These are phyloP conservation scores for Scheffersomyces insectosa DNA, from an alignment of 1,139 yeast genomes.

Conservation along the genomic window DNA sequence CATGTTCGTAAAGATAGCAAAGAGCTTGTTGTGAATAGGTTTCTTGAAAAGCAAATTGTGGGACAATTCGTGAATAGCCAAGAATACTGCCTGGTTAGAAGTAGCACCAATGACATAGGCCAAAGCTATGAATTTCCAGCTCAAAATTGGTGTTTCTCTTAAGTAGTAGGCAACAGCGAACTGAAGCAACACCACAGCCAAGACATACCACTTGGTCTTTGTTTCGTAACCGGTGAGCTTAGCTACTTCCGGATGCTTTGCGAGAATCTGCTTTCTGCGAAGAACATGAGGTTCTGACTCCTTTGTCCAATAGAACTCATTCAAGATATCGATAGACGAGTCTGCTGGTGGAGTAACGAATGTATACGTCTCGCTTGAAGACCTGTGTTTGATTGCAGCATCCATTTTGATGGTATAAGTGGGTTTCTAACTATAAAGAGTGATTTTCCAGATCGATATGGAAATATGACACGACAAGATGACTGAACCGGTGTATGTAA, in stretches of 20 bases:
- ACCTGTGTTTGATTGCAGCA: slow-evolving; percentile 36
- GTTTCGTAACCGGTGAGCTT: slow-evolving; percentile 89
- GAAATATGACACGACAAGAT: too few species aligned
- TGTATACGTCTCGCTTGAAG: slow-evolving; percentile 33
- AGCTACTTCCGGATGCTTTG: slow-evolving; percentile 75
- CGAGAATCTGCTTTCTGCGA: slow-evolving; percentile 71
- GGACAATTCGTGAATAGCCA: slow-evolving; percentile 85
- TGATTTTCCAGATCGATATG: too few species aligned
- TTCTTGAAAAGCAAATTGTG: slow-evolving; percentile 85
- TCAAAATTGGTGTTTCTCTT: slow-evolving; percentile 53
- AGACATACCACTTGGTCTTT: slow-evolving; percentile 71
- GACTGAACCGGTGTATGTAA: too few species aligned
- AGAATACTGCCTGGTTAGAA: slow-evolving; percentile 75
- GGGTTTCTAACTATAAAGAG: too few species aligned
- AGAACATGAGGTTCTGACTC: slow-evolving; percentile 79
- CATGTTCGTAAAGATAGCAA: slow-evolving; percentile 73
- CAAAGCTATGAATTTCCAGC: slow-evolving; percentile 55
- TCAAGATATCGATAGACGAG: slow-evolving; percentile 40
- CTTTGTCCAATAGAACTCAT: slow-evolving; percentile 82
- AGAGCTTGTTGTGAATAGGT: slow-evolving; percentile 74
- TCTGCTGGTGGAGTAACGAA: slow-evolving; percentile 47
- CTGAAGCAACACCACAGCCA: slow-evolving; percentile 65
- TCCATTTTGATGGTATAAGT: slow-evolving; percentile 5
- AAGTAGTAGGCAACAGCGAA: slow-evolving; percentile 60
- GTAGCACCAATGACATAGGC: slow-evolving; percentile 88